Percentiles rank a stretch among this genome's conserved stretches.
Conservation (phyloP, 1,284 basidiomycete species). For the Wolfiporia cocos region DNA sequence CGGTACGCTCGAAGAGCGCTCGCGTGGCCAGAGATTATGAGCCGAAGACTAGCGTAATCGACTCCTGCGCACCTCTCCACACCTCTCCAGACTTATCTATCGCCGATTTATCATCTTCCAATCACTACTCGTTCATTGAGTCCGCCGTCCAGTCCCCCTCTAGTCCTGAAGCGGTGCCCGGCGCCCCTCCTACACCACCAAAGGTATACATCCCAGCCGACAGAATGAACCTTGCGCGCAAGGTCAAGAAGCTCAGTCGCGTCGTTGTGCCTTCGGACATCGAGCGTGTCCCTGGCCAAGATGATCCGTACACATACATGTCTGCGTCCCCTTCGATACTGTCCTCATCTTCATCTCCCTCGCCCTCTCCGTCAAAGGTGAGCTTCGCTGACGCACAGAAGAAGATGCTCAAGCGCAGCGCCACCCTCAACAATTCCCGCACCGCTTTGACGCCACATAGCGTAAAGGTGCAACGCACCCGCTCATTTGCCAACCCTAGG, state of each 20-base stretch:
- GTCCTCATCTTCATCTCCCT: constrained; percentile 10
- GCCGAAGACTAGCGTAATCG: too few relatives aligned
- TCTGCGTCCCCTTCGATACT: constrained; percentile 1
- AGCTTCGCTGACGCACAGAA: constrained; percentile 6
- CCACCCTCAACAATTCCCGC: constrained; percentile 15
- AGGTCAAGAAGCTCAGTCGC: constrained; percentile 36
- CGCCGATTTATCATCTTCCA: too few relatives aligned
- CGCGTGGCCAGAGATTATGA: constrained; percentile 1
- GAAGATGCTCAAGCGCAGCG: constrained; percentile 17
- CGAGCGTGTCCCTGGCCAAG: constrained; percentile 1
- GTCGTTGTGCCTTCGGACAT: constrained; percentile 20
- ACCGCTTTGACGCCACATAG: background rate
- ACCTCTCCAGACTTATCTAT: too few relatives aligned
- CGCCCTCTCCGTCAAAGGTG: constrained; percentile 8
- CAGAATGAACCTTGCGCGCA: constrained; percentile 34
- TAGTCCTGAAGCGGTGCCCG: too few relatives aligned
- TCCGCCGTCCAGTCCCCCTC: background rate
- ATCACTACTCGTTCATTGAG: too few relatives aligned
- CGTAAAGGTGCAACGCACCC: constrained; percentile 16
- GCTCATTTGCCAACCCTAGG: constrained; percentile 18
- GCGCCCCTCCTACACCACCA: constrained; percentile 24
- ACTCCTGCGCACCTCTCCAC: too few relatives aligned
- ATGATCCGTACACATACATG: constrained; percentile 12
- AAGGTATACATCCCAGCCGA: constrained; percentile 30
- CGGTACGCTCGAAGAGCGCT: constrained; percentile 1